Evolutionary conservation across 768 basidiomycete species (phyloP), one percentile per base, ranked within the genome.

Genomic region (Auriscalpium microsporum): DNA sequence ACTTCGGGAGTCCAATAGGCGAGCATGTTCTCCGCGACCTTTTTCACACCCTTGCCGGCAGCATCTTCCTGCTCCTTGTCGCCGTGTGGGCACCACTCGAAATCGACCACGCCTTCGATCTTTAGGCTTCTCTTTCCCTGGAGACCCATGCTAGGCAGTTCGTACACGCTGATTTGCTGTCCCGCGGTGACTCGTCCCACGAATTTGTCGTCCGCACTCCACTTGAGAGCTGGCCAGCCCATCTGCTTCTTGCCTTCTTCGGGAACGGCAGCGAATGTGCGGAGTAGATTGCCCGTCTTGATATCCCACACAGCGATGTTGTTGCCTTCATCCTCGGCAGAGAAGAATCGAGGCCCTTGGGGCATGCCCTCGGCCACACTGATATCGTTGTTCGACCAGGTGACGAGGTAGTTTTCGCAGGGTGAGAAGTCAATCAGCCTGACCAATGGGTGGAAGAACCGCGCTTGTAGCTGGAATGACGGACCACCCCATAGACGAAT

Each of bases 1-100:
- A 94, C 90, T 73, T 99, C 96, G 16, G 96, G 96, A 0, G 90
- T 94, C 96, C 96, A 99, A 70, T 93, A 98, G 9, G 84, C 94
- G 46, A 99, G 73, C 84, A 94, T 90, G 69, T 94, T 96, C 72
- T 97, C 94, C 65, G 82, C 78, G 16, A 70, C 69, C 68, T 88
- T 90, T 69, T 85, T 89, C 36, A 67, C 62, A 3, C 72, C 62
- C 67, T 81, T 82, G 45, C 70, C 75, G 8, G 71, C 64, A 34
- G 71, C 72, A 45, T 87, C 86, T 53, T 91, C 92, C 57, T 77
- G 80, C 62, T 97, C 95, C 69, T 83, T 87, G 63, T 96, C 94
- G 51, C 90, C 87, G 50, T 84, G 81, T 37, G 96, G 96, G 63
- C 91, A 92, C 96, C 96, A 99, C 72, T 97, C 96, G 69, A 98